Base-by-base conservation (phyloP, 1,284 basidiomycete genomes). In the Puccinia polysora region DNA sequence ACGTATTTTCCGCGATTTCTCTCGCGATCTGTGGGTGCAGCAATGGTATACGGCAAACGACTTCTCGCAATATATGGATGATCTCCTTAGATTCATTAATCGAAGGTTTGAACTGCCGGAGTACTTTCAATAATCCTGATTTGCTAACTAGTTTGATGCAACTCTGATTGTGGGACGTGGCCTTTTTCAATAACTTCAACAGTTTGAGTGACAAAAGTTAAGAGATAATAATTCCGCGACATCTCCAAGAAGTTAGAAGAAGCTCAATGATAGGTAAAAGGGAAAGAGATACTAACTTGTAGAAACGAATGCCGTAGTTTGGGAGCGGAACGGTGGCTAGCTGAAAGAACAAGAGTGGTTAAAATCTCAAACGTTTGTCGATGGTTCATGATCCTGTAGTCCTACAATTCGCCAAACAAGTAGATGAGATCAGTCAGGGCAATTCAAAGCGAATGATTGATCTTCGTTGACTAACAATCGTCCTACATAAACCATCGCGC, bases 401-500 rank as follows among this genome's bases (percentile, higher is more conserved):
- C 70, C 70, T 72, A 49, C n/a, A n/a, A n/a, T n/a, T 55, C 25
- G 18, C n/a, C 43, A 64, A 50, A 53, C 12, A 52, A 63, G 25
- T 14, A 30, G 53, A 63, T n/a, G n/a, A n/a, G n/a, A n/a, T n/a
- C n/a, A n/a, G n/a, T n/a, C n/a, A n/a, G 47, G 8, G 18, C 47
- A 3, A 47, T 25, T 32, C 15, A 10, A 50, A 69, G 25, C 40
- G 40, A 25, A 32, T 20, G 20, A 45, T 28, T 15, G n/a, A 18
- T 0, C 30, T 23, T 45, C 23, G 20, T 47, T 15, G 20, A 77
- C 79, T 77, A 40, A 81, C 80, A 25, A 81, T 79, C 30, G 81
- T 79, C 30, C 85, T 84, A 70, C 83, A 83, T 83, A 91, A 87
- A 0, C 89, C 89, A 76, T 95, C 91, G 0, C 87, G 83, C 43